These are phyloP conservation scores for Colletotrichum ledebouriae DNA, from an alignment of 2,329 filamentous ascomycete species.

Conservation along the genomic window DNA sequence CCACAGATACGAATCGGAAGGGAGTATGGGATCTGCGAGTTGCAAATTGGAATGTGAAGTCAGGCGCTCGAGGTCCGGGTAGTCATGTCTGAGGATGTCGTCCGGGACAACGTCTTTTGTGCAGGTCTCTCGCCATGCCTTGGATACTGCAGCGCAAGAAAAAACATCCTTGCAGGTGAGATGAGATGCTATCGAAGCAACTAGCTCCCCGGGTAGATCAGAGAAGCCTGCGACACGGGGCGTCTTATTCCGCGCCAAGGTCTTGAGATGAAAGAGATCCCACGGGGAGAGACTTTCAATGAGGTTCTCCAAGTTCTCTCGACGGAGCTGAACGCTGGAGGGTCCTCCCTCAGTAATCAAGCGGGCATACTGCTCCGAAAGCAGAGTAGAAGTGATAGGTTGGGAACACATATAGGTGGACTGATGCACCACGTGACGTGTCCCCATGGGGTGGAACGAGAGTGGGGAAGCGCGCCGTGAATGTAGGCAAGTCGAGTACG, in stretches of 20 bases:
- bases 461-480: too few relatives aligned
- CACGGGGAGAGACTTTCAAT: conserved; percentile 25
- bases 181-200: conserved; percentile 13
- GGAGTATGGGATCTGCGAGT: too few relatives aligned
- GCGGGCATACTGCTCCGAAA: conserved; percentile 1
- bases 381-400: not conserved
- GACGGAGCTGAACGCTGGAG: not conserved
- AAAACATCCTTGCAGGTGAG: conserved; percentile 19
- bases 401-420: not conserved
- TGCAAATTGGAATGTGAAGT: too few relatives aligned
- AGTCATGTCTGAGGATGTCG: conserved; percentile 4
- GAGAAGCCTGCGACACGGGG: conserved; percentile 1
- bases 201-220: conserved; percentile 30
- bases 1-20: too few relatives aligned
- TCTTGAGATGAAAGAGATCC: conserved; percentile 33
- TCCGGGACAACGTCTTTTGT: not conserved
- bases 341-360: not conserved
- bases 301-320: conserved; percentile 28
- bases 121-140: conserved; percentile 26
- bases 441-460: too few relatives aligned
- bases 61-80: conserved; percentile 4
- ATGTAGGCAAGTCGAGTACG: too few relatives aligned
- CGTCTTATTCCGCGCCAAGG: not conserved
- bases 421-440: not conserved
- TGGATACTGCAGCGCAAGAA: conserved; percentile 30